These are phyloP conservation scores for Acacia melanoxylon DNA, from an alignment of 306 rosid genomes.

Conservation along the genomic window DNA sequence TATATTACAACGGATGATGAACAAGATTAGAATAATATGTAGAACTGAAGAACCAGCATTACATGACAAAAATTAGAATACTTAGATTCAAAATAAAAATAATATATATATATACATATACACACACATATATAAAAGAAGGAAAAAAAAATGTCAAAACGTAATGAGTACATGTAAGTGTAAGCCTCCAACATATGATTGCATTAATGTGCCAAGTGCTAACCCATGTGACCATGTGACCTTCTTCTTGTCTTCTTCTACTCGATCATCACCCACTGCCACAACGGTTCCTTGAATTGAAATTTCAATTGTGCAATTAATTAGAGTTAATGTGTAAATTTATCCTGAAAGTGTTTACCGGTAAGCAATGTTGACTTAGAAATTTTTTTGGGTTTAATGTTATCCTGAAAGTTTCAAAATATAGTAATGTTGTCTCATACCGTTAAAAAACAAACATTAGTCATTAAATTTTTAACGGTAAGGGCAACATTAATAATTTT, in stretches of 20 bases:
- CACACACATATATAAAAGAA: too few relatives aligned
- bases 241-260: conserved; percentile 27
- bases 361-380: accelerated
- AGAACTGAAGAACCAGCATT: background rate
- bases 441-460: too few relatives aligned
- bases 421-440: too few relatives aligned
- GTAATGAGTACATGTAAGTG: background rate
- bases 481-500: too few relatives aligned
- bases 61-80: background rate
- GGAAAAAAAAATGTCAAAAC: background rate
- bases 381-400: too few relatives aligned
- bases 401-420: too few relatives aligned
- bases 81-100: background rate
- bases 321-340: too few relatives aligned
- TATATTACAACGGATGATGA: background rate
- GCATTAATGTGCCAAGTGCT: conserved; percentile 48
- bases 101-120: background rate
- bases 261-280: background rate
- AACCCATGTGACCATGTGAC: conserved; percentile 61
- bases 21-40: background rate
- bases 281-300: background rate
- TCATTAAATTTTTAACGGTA: too few relatives aligned
- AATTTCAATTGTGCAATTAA: background rate
- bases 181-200: background rate
- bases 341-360: accelerated